Base-by-base conservation (phyloP, 768 basidiomycete genomes). In the Calocera viscosa region DNA sequence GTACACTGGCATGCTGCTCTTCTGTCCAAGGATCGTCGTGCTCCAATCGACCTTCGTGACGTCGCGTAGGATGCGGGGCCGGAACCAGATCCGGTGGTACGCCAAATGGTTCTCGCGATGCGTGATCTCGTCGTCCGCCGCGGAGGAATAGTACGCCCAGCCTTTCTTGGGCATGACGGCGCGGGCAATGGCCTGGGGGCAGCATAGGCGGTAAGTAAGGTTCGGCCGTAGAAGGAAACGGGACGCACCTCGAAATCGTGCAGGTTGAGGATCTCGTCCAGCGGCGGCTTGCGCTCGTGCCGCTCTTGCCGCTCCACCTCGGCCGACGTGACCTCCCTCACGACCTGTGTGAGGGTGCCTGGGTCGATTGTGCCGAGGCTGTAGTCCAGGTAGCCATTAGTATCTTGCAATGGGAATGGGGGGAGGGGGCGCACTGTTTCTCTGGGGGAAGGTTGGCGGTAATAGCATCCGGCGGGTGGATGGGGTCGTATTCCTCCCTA, bases 101-200 rank as follows among this genome's bases (percentile, higher is more conserved):
- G 94, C 94, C 65, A 86, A 82, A 69, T 91, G 91, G 72, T 96
- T 96, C 76, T 95, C 93, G 60, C 93, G 82, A 68, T 83, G 79
- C 34, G 92, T 94, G 49, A 94, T 91, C 76, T 96, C 93, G 71
- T 97, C 94, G 74, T 97, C 95, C 7, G 95, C 87, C 19, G 93
- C 94, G n/a, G 91, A 94, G 0, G 90, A 92, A 73, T 97, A 94
- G 75, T 94, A 94, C 3, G 94, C 94, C 94, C 94, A 97, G 0
- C 91, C 91, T 74, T 91, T 91, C 35, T 88, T 86, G 1, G 86
- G 78, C 80, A 98, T 86, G 12, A 90, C 87, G 71, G 80, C 80
- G 75, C 83, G 88, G 10, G 92, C 94, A 64, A 98, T 86, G 19
- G 89, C 83, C 90, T 92, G 67, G 28, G 33, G n/a, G n/a, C 0